Evolutionary conservation across 176 grass and related monocot genomes (phyloP).

Genomic region (Pontederia paniculata): DNA sequence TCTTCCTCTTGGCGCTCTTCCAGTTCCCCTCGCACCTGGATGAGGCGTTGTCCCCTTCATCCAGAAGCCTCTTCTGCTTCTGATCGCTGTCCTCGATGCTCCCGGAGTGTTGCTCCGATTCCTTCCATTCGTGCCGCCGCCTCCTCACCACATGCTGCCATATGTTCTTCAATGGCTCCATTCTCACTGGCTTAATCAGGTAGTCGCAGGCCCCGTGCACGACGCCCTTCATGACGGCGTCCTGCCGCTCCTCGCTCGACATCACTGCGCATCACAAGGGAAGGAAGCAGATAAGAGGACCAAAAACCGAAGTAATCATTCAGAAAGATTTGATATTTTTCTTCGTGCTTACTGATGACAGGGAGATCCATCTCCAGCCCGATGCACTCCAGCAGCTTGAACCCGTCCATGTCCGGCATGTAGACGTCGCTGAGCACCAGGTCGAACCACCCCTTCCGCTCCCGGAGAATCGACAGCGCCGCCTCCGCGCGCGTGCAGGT

Average conservation of each 20-base stretch:
- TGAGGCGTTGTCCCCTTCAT: slow-evolving; percentile 3
- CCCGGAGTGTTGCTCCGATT: neutral
- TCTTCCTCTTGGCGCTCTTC: neutral
- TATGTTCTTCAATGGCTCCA: neutral
- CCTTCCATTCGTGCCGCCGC: neutral
- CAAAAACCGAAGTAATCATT: neutral
- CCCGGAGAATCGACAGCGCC: slow-evolving; percentile 8
- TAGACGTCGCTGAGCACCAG: slow-evolving; percentile 11
- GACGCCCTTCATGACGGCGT: slow-evolving; percentile 2
- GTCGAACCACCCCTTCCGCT: slow-evolving; percentile 4
- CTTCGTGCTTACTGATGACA: slow-evolving; percentile 5
- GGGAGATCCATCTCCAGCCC: slow-evolving; percentile 20
- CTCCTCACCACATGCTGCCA: slow-evolving; percentile 2
- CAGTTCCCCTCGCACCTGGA: neutral
- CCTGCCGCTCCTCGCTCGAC: neutral
- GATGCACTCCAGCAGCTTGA: slow-evolving; percentile 14
- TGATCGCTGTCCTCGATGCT: neutral
- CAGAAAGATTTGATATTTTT: too few relatives aligned
- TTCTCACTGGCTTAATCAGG: neutral
- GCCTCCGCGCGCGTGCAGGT: slow-evolving; percentile 2
- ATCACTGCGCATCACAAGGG: slow-evolving; percentile 9
- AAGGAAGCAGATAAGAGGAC: neutral
- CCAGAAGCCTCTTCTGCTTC: neutral
- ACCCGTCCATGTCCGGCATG: slow-evolving; percentile 22
- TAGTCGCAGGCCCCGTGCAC: slow-evolving; percentile 3